A percentile compares a stretch with the other conserved stretches of the same genome.
These are phyloP conservation scores for Saccharomyces pastorianus DNA, from an alignment of 1,139 yeast species.

Conservation along the genomic window DNA sequence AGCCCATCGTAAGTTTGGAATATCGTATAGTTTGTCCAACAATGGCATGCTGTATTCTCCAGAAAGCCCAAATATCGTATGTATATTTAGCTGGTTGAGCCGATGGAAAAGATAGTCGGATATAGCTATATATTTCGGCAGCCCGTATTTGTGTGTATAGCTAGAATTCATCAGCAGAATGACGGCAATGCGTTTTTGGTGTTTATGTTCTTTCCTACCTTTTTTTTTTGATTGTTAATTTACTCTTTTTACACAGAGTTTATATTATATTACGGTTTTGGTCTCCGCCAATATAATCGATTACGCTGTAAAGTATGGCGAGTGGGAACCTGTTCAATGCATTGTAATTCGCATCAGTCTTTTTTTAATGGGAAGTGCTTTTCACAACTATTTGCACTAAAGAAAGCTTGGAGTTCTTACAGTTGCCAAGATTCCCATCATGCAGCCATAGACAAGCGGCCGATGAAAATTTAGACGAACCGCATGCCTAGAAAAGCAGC, in stretches of 20 bases:
- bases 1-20: constrained; percentile 48
- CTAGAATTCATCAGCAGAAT: constrained; percentile 5
- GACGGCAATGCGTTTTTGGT: background rate
- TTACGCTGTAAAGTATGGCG: background rate
- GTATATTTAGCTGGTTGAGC: constrained; percentile 44
- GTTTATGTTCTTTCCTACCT: background rate
- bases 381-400: background rate
- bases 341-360: background rate
- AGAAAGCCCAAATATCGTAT: constrained; percentile 56
- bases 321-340: background rate
- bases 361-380: background rate
- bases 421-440: background rate
- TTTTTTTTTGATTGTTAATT: background rate
- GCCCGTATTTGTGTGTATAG: constrained; percentile 12
- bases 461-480: background rate
- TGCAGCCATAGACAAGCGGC: background rate
- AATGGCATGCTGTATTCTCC: constrained; percentile 57
- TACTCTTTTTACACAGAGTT: background rate
- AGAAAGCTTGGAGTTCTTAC: background rate
- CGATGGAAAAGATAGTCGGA: constrained; percentile 52
- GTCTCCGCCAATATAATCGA: background rate
- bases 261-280: background rate
- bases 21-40: constrained; percentile 47
- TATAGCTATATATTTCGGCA: constrained; percentile 32
- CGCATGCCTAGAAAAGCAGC: background rate